phyloP scores from a whole-genome alignment of 1,139 yeast species.

The Protomyces inouyei region DNA sequence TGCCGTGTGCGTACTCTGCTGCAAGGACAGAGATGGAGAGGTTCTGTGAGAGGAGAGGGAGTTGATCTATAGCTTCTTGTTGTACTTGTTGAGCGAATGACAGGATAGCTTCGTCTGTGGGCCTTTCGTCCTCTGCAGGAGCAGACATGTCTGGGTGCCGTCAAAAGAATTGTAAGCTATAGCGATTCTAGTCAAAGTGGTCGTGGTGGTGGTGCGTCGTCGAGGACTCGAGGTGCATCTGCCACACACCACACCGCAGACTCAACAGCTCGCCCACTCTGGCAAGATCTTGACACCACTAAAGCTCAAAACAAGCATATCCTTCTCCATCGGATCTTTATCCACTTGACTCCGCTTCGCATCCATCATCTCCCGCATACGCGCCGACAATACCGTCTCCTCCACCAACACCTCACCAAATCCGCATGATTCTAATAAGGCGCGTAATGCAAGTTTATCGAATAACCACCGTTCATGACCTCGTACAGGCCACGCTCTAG shows the following conservation, averaged over 20 bases:
- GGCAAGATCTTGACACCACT: background rate
- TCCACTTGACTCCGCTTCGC: background rate
- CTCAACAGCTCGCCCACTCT: background rate
- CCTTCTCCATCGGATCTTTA: background rate
- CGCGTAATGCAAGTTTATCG: background rate
- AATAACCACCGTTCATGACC: background rate
- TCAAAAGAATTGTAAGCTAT: background rate
- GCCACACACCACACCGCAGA: background rate
- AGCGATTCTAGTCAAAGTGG: background rate
- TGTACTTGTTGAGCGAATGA: conserved; percentile 3
- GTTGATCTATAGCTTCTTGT: conserved; percentile 4
- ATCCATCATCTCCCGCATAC: background rate
- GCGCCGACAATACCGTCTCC: background rate
- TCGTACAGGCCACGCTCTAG: background rate
- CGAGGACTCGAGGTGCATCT: too few species aligned
- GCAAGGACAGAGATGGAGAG: conserved; percentile 7
- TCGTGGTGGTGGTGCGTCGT: too few species aligned
- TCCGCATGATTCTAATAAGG: background rate
- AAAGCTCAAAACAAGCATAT: background rate
- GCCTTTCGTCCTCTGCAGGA: background rate
- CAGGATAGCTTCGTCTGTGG: conserved; percentile 21
- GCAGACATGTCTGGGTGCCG: too few species aligned
- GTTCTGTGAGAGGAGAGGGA: conserved; percentile 11
- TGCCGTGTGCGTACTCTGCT: conserved; percentile 27
- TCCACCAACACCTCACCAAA: background rate